These are phyloP conservation scores for Puccinia horiana DNA, from an alignment of 1,284 basidiomycete species.

Conservation along the genomic window DNA sequence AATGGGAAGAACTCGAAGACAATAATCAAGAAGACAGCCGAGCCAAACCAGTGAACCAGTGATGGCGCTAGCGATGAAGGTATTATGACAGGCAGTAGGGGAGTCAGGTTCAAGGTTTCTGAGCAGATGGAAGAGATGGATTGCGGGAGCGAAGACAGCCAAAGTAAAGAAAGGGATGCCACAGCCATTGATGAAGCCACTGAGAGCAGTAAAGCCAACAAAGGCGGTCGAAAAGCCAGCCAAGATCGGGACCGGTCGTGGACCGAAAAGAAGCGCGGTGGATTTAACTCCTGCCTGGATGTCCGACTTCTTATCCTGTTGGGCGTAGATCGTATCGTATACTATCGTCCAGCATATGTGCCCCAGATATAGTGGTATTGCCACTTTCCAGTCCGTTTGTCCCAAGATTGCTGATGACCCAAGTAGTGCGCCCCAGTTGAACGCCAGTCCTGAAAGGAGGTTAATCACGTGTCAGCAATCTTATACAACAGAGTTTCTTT, in stretches of 20 bases:
- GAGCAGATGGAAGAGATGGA: constrained; percentile 81
- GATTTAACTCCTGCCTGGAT: constrained; percentile 84
- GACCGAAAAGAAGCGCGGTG: constrained; percentile 86
- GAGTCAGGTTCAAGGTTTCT: constrained; percentile 74
- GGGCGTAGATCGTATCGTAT: constrained; percentile 97
- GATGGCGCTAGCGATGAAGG: constrained; percentile 85
- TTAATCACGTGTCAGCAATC: constrained; percentile 10
- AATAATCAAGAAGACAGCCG: constrained; percentile 78
- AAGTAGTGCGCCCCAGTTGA: constrained; percentile 95
- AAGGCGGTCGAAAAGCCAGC: constrained; percentile 73
- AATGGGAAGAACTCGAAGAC: background rate
- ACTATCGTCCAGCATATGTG: constrained; percentile 90
- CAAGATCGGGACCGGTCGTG: constrained; percentile 75
- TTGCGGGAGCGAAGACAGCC: constrained; percentile 71
- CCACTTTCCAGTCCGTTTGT: constrained; percentile 76
- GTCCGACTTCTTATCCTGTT: constrained; percentile 97
- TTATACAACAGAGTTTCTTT: background rate
- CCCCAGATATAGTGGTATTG: constrained; percentile 84
- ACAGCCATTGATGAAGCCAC: constrained; percentile 75
- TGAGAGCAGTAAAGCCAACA: constrained; percentile 73
- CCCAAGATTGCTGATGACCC: constrained; percentile 95
- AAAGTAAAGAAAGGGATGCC: constrained; percentile 74
- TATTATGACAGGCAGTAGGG: constrained; percentile 84
- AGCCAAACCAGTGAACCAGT: constrained; percentile 85
- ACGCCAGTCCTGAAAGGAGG: constrained; percentile 71